Evolutionary conservation across 2,329 filamentous ascomycete genomes (phyloP).

Genomic region (Cryphonectria carpinicola): DNA sequence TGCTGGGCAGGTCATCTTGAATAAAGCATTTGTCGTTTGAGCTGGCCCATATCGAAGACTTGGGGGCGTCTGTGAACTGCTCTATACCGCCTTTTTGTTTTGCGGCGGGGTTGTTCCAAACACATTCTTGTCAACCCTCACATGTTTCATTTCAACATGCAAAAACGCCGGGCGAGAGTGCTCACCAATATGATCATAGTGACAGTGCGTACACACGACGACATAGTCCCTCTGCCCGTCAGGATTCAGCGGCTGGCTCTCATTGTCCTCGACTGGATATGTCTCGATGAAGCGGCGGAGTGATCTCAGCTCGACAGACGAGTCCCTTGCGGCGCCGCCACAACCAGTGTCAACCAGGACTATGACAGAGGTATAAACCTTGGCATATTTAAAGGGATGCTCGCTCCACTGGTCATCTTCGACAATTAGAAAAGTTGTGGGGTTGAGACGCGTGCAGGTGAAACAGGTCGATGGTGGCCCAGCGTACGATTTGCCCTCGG

Average conservation of each 20-base stretch:
- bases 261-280: constrained; percentile 41
- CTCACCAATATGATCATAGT: constrained; percentile 47
- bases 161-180: too few relatives aligned
- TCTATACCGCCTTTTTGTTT: constrained; percentile 39
- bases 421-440: constrained; percentile 47
- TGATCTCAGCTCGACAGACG: constrained; percentile 34
- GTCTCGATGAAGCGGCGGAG: constrained; percentile 48
- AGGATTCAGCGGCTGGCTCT: constrained; percentile 43
- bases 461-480: constrained; percentile 21
- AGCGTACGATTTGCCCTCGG: background rate
- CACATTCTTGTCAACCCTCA: background rate
- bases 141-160: background rate
- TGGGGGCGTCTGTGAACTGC: constrained; percentile 38
- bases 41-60: constrained; percentile 39
- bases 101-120: constrained; percentile 20
- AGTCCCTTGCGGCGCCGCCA: constrained; percentile 39
- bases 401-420: constrained; percentile 49
- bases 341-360: constrained; percentile 52
- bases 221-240: constrained; percentile 40
- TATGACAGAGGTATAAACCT: constrained; percentile 43
- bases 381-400: constrained; percentile 51
- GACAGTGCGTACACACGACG: constrained; percentile 51
- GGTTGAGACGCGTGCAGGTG: constrained; percentile 39
- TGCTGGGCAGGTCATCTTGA: constrained; percentile 39
- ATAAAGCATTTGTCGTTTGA: constrained; percentile 44